Percentiles rank a stretch among this genome's conserved stretches.
phyloP scores from a whole-genome alignment of 352 stramenopile species.

The Globisporangium recalcitrans region DNA sequence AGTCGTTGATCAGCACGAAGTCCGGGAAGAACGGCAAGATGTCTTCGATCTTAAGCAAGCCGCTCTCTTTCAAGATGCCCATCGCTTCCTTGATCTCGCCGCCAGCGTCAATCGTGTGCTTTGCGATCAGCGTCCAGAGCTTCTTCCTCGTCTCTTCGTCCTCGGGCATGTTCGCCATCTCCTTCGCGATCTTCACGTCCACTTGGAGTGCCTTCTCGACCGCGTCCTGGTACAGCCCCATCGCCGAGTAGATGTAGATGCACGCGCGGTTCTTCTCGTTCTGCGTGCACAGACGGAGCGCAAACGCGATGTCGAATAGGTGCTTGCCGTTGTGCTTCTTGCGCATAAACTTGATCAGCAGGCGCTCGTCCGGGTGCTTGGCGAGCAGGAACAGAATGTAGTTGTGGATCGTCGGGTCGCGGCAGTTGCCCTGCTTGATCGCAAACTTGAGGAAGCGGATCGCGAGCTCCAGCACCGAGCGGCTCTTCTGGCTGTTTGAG shows the following conservation, averaged over 20 bases:
- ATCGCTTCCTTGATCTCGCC: slow-evolving; percentile 81
- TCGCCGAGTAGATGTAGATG: slow-evolving; percentile 93
- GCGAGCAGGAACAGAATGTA: slow-evolving; percentile 89
- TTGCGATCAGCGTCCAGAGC: slow-evolving; percentile 91
- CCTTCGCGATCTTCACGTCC: slow-evolving; percentile 91
- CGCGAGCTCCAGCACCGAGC: slow-evolving; percentile 82
- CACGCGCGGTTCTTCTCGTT: slow-evolving; percentile 90
- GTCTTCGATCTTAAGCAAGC: slow-evolving; percentile 91
- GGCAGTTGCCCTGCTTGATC: slow-evolving; percentile 85
- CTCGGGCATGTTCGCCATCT: slow-evolving; percentile 88
- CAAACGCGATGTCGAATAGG: slow-evolving; percentile 90
- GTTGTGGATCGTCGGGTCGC: slow-evolving; percentile 91
- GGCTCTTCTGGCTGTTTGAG: slow-evolving; percentile 46
- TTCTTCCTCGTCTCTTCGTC: slow-evolving; percentile 90
- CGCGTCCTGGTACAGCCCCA: slow-evolving; percentile 90
- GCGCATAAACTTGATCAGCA: slow-evolving; percentile 89
- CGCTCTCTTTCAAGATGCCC: slow-evolving; percentile 84
- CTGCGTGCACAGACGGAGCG: slow-evolving; percentile 88
- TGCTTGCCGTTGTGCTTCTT: slow-evolving; percentile 85
- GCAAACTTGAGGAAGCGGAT: slow-evolving; percentile 92
- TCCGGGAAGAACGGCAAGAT: slow-evolving; percentile 94
- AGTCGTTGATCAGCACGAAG: slow-evolving; percentile 94
- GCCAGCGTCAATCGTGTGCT: slow-evolving; percentile 88
- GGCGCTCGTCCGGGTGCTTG: slow-evolving; percentile 83
- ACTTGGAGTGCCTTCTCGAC: slow-evolving; percentile 89